Base-by-base conservation (phyloP, 257 asterid genomes). In the Solanum microdontum region DNA sequence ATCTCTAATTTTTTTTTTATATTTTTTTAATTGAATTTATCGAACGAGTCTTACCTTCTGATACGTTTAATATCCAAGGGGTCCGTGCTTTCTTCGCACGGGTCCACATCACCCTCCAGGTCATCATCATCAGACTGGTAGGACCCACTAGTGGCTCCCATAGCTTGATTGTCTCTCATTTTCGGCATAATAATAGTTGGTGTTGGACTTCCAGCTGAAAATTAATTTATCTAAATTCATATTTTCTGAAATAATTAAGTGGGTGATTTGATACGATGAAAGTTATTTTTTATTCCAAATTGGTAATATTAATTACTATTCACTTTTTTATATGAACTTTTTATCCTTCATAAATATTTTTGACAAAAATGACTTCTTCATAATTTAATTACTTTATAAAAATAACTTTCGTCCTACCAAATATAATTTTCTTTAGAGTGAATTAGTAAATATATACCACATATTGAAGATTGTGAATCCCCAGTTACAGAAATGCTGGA, bases 111-210 rank as follows among this genome's bases (percentile, higher is more conserved):
- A 62, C 39, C 91, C 69, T 93, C 98, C 11, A 90, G 28, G 55
- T 94, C 98, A 75, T 96, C 97, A 30, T 94, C 97, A 40, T 96
- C 98, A 1, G 97, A 93, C 2, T 86, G 94, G 0, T 98, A 94
- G 28, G 97, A 94, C n/a, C 94, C 98, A 86, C 98, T 95, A 82
- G 94, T 93, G 6, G 92, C 96, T 84, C 94, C 90, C 21, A 84
- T 87, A 28, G 91, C 88, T 87, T 88, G 93, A 84, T 90, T 89
- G 19, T 90, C 91, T 17, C 90, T 68, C 6, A 88, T 89, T 88
- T 89, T 93, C 1, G 97, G 90, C 75, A 91, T 92, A 19, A 91
- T 92, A 24, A 88, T 89, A 5, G 89, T 93, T 23, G 95, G 94
- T 15, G 92, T 87, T 66, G 98, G 98, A 90, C 95, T 94, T 39